These are phyloP conservation scores for Massariosphaeria phaeospora DNA, from an alignment of 495 filamentous ascomycete genomes.

Conservation along the genomic window DNA sequence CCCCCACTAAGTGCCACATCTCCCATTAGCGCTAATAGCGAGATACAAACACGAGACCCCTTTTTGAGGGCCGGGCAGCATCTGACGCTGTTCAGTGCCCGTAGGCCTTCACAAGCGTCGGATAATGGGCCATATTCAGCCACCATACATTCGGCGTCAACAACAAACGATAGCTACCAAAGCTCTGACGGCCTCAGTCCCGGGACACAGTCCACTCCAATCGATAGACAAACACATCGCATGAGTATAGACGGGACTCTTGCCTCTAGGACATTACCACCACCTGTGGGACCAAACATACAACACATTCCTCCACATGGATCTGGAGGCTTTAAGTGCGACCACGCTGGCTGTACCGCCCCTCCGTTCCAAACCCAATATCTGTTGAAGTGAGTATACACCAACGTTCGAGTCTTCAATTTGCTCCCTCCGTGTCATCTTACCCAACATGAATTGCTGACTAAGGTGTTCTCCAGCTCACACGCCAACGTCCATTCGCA, in stretches of 20 bases:
- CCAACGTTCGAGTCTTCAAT: not conserved
- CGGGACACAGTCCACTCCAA: slow-evolving; percentile 28
- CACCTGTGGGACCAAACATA: slow-evolving; percentile 34
- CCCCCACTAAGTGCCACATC: slow-evolving; percentile 29
- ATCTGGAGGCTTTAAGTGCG: slow-evolving; percentile 53
- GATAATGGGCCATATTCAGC: slow-evolving; percentile 31
- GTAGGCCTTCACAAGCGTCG: slow-evolving; percentile 36
- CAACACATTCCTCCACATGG: slow-evolving; percentile 32
- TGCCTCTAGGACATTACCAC: slow-evolving; percentile 27
- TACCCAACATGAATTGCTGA: not conserved
- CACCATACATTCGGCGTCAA: slow-evolving; percentile 32
- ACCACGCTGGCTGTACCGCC: slow-evolving; percentile 71
- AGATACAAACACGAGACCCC: slow-evolving; percentile 27
- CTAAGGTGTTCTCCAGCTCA: slow-evolving; percentile 58
- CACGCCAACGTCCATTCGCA: slow-evolving; percentile 96
- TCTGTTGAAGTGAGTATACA: slow-evolving; percentile 59
- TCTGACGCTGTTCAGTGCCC: slow-evolving; percentile 27
- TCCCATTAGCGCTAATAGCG: slow-evolving; percentile 35
- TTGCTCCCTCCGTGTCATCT: not conserved
- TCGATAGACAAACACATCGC: slow-evolving; percentile 24
- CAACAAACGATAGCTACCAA: slow-evolving; percentile 37
- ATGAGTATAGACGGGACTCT: slow-evolving; percentile 35
- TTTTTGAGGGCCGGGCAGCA: slow-evolving; percentile 27
- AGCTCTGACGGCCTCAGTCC: slow-evolving; percentile 38
- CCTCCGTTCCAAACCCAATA: slow-evolving; percentile 90